phyloP scores from a whole-genome alignment of 1,139 yeast genomes.

The Hyphopichia khmerensis region DNA sequence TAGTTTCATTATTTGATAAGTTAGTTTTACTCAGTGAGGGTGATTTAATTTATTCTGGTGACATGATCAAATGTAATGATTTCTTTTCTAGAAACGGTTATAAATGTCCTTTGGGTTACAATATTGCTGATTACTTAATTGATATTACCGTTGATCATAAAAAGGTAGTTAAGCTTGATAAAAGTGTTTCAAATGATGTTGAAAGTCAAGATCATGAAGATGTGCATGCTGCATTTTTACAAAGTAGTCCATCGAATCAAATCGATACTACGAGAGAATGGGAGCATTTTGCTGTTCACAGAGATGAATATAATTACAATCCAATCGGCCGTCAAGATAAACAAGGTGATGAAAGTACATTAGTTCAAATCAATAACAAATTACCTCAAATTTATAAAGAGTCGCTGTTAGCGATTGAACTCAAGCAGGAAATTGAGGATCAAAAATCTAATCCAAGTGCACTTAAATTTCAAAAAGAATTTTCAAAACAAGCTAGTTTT shows the following conservation, averaged over 20 bases:
- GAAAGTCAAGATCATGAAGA: conserved; percentile 26
- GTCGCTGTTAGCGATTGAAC: conserved; percentile 49
- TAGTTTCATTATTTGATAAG: conserved; percentile 86
- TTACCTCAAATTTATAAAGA: conserved; percentile 45
- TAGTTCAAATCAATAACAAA: conserved; percentile 31
- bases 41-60: conserved; percentile 83
- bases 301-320: conserved; percentile 58
- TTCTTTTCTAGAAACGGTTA: conserved; percentile 77
- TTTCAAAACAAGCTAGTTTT: conserved; percentile 53
- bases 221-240: conserved; percentile 38
- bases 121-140: conserved; percentile 88
- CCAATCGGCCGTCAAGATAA: conserved; percentile 16
- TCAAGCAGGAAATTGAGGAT: conserved; percentile 48
- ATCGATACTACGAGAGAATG: conserved; percentile 75
- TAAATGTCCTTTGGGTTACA: conserved; percentile 84
- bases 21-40: conserved; percentile 82
- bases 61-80: conserved; percentile 65
- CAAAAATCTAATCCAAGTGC: conserved; percentile 29
- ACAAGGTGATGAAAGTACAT: conserved; percentile 27
- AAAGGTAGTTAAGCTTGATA: conserved; percentile 24
- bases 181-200: conserved; percentile 17
- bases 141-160: conserved; percentile 78
- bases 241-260: conserved; percentile 30
- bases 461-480: conserved; percentile 36
- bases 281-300: conserved; percentile 85